A percentile compares a stretch with the other conserved stretches of the same genome.
These are phyloP conservation scores for Tylopilus sp. DNA, from an alignment of 1,284 basidiomycete genomes.

Conservation along the genomic window DNA sequence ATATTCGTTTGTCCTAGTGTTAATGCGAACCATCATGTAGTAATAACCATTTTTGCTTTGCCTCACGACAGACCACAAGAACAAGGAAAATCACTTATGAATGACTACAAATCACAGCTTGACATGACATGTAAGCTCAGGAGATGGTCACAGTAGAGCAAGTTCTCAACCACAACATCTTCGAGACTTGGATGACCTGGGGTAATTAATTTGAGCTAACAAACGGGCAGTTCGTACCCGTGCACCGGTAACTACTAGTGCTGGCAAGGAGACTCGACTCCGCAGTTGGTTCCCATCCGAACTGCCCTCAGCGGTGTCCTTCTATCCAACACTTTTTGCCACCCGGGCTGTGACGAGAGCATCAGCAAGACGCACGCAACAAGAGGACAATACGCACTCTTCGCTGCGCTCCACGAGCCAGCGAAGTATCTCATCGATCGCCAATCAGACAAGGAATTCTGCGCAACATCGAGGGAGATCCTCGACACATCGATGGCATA, in stretches of 20 bases:
- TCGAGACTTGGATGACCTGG: conserved; percentile 33
- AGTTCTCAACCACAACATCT: conserved; percentile 9
- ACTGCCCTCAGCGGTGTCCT: not conserved
- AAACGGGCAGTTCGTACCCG: conserved; percentile 28
- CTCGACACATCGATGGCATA: conserved; percentile 15
- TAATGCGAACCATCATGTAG: not conserved
- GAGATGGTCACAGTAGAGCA: conserved; percentile 7
- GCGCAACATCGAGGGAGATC: not conserved
- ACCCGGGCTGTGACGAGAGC: conserved; percentile 11
- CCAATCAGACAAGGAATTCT: conserved; percentile 9
- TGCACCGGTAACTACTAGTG: conserved; percentile 22
- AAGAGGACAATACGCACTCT: conserved; percentile 13
- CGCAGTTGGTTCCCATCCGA: conserved; percentile 1
- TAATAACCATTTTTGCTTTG: not conserved
- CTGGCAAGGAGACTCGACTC: conserved; percentile 7
- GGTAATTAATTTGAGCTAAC: conserved; percentile 35
- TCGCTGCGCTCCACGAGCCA: conserved; percentile 25
- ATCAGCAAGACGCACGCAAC: conserved; percentile 1
- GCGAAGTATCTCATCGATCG: conserved; percentile 25
- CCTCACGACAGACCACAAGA: not conserved
- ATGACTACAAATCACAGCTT: conserved; percentile 34
- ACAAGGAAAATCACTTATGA: not conserved
- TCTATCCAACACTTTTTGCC: conserved; percentile 9
- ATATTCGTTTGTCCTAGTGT: not conserved
- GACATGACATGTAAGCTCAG: conserved; percentile 36